These are phyloP conservation scores for Solanum gracilifrons DNA, from an alignment of 257 asterid genomes.

Conservation along the genomic window DNA sequence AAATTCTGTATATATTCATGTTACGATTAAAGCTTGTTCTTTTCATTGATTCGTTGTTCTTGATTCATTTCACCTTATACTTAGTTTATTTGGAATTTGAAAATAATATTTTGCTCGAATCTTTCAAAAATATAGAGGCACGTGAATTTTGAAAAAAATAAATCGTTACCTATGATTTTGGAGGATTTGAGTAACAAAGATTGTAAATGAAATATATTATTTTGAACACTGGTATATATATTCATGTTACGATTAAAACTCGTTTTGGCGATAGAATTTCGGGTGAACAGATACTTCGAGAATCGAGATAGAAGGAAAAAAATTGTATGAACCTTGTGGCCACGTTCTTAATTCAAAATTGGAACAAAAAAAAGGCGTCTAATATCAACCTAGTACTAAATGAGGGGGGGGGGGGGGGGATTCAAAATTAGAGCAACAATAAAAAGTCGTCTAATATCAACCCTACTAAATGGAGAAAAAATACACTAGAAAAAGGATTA, in stretches of 20 bases:
- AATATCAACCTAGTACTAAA: background rate
- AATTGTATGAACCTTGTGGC: background rate
- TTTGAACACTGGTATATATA: background rate
- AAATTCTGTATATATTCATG: background rate
- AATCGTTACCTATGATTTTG: rapidly evolving
- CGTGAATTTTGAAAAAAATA: rapidly evolving
- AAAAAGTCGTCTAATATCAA: too few species aligned
- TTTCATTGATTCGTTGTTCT: background rate
- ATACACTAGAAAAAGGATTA: background rate
- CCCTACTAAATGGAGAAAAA: background rate
- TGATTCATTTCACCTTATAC: background rate
- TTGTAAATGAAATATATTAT: background rate
- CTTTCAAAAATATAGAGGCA: background rate
- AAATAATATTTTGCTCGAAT: background rate
- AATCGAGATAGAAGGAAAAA: background rate
- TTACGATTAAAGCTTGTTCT: background rate
- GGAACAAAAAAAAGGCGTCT: background rate
- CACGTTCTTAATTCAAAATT: background rate
- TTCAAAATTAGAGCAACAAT: too few species aligned
- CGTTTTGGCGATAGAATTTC: background rate
- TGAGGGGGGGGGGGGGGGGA: rapidly evolving
- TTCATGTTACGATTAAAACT: background rate
- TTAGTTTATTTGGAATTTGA: background rate
- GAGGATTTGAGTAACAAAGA: background rate
- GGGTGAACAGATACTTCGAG: background rate